Evolutionary conservation across 1,284 basidiomycete genomes (phyloP).

Genomic region (Boletus semigastroideus): DNA sequence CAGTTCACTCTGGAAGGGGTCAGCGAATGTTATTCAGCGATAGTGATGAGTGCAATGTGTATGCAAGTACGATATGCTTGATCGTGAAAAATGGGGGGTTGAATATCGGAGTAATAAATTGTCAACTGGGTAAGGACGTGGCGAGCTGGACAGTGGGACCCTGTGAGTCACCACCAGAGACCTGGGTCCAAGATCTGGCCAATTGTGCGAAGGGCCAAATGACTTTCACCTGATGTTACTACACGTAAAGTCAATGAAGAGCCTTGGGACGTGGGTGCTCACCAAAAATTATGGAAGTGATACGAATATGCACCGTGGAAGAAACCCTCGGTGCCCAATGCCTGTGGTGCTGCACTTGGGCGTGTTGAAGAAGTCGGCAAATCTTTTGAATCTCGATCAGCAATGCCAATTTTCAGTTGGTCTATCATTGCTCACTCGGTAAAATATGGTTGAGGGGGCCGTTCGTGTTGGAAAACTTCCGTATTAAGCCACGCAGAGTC

Average conservation of each 20-base stretch:
- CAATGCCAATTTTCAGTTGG: neutral
- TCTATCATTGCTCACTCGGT: slow-evolving; percentile 53
- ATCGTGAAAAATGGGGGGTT: slow-evolving; percentile 26
- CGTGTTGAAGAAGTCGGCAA: slow-evolving; percentile 80
- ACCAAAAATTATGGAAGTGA: slow-evolving; percentile 87
- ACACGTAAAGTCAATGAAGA: neutral
- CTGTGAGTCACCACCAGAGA: slow-evolving; percentile 50
- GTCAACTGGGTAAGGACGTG: slow-evolving; percentile 15
- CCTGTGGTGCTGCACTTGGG: slow-evolving; percentile 74
- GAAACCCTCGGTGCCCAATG: slow-evolving; percentile 81
- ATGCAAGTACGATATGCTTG: slow-evolving; percentile 28
- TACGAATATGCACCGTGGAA: slow-evolving; percentile 86
- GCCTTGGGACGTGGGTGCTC: slow-evolving; percentile 12
- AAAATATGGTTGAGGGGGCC: slow-evolving; percentile 85
- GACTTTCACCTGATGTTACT: slow-evolving; percentile 84
- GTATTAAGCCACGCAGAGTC: slow-evolving; percentile 87
- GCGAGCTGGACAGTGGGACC: slow-evolving; percentile 1
- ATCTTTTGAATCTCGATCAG: slow-evolving; percentile 37
- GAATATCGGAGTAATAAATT: slow-evolving; percentile 34
- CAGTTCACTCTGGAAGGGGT: slow-evolving; percentile 26
- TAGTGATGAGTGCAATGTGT: slow-evolving; percentile 27
- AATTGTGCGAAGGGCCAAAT: slow-evolving; percentile 86
- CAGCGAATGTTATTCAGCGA: slow-evolving; percentile 35
- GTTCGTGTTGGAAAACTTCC: slow-evolving; percentile 77
- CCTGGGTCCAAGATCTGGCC: slow-evolving; percentile 83